Evolutionary conservation across 2,329 filamentous ascomycete genomes (phyloP).

Genomic region (Ascochyta rabiei): DNA sequence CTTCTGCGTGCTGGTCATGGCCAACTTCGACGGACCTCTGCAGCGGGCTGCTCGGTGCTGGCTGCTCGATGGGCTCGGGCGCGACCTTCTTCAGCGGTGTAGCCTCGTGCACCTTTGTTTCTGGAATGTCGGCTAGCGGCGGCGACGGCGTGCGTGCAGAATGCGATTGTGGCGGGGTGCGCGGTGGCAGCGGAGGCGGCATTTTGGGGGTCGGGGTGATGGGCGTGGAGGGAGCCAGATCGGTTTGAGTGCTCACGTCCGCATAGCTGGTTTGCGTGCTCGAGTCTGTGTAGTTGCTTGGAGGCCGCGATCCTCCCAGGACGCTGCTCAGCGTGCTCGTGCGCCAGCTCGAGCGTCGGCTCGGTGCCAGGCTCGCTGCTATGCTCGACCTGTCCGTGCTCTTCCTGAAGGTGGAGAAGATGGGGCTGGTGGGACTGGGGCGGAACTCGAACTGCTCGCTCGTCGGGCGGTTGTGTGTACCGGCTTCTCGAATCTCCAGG

Average conservation of each 20-base stretch:
- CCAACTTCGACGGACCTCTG: constrained; percentile 25
- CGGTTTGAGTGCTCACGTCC: constrained; percentile 67
- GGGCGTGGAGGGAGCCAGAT: constrained; percentile 48
- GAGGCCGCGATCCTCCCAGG: constrained; percentile 62
- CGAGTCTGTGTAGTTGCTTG: constrained; percentile 52
- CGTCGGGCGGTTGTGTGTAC: constrained; percentile 72
- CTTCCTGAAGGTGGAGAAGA: constrained; percentile 66
- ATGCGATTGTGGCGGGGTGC: constrained; percentile 13
- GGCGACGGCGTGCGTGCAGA: constrained; percentile 29
- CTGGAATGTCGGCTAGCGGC: constrained; percentile 45
- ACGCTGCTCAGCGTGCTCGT: constrained; percentile 70
- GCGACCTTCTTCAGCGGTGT: constrained; percentile 14
- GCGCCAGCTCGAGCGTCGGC: constrained; percentile 71
- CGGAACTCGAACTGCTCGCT: constrained; percentile 85
- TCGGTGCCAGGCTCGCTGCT: constrained; percentile 42
- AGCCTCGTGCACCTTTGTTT: constrained; percentile 33
- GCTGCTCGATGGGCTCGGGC: background rate
- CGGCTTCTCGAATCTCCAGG: constrained; percentile 88
- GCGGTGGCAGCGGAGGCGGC: constrained; percentile 34
- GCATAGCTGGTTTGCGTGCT: constrained; percentile 49
- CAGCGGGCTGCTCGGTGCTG: constrained; percentile 21
- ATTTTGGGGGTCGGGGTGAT: constrained; percentile 10
- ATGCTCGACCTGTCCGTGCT: constrained; percentile 72
- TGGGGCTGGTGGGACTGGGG: constrained; percentile 75
- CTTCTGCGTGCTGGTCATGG: constrained; percentile 53